A percentile compares a stretch with the other conserved stretches of the same genome.
Evolutionary conservation across 192 early-diverging fungal genomes (phyloP).

Genomic region (Gryganskiella cystojenkinii): DNA sequence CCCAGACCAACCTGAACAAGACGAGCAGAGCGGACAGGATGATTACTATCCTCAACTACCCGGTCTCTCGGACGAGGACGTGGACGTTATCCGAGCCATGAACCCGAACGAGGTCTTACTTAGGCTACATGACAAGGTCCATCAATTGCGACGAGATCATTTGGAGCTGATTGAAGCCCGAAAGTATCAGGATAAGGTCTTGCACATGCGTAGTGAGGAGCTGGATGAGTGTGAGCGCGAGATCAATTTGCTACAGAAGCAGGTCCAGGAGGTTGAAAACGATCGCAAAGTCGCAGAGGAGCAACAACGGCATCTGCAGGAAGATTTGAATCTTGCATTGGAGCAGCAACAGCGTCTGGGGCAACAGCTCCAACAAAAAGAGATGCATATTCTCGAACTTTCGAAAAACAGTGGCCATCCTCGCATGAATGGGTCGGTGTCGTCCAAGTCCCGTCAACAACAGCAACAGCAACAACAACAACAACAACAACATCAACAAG

Average conservation of each 20-base stretch:
- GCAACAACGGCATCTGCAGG: slow-evolving; percentile 3
- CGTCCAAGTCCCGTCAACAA: slow-evolving; percentile 3
- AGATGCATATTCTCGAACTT: not conserved
- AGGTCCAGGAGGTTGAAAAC: slow-evolving; percentile 11
- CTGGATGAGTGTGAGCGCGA: slow-evolving; percentile 22
- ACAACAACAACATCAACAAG: not conserved
- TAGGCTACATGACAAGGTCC: not conserved
- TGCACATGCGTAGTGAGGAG: slow-evolving; percentile 20
- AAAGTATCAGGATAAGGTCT: slow-evolving; percentile 2
- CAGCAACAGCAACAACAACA: slow-evolving; percentile 3
- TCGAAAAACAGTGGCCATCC: not conserved
- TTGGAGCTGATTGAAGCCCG: not conserved
- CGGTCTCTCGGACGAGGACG: no score
- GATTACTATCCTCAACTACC: no score
- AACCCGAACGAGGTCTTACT: not conserved
- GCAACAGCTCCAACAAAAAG: slow-evolving; percentile 15
- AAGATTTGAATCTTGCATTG: slow-evolving; percentile 8
- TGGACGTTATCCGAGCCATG: no score
- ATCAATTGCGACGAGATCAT: not conserved
- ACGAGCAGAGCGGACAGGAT: no score
- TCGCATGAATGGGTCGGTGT: not conserved
- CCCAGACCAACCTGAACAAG: no score
- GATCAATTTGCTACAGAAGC: slow-evolving; percentile 31
- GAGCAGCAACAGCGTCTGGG: slow-evolving; percentile 19
- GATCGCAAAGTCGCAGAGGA: slow-evolving; percentile 17